These are phyloP conservation scores for Wickerhamomyces hampshirensis DNA, from an alignment of 805 yeast species.

Conservation along the genomic window DNA sequence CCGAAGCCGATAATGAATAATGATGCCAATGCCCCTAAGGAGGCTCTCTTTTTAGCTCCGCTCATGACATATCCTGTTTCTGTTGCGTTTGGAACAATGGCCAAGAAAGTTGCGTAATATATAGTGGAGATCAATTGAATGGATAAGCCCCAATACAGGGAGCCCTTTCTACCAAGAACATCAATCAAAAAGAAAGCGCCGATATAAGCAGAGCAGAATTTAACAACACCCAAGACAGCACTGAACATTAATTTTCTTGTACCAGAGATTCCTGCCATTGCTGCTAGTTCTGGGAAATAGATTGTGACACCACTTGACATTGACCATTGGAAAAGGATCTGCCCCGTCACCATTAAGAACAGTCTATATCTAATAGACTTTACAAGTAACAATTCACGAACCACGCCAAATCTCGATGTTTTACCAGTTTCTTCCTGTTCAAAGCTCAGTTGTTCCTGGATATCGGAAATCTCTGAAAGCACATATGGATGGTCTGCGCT, in stretches of 20 bases:
- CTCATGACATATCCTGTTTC: constrained; percentile 27
- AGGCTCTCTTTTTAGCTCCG: constrained; percentile 31
- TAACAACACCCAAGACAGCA: constrained; percentile 49
- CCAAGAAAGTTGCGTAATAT: constrained; percentile 43
- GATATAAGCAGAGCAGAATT: constrained; percentile 42
- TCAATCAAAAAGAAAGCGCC: constrained; percentile 52
- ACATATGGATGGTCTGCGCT: constrained; percentile 45
- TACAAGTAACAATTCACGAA: constrained; percentile 33
- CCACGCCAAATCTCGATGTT: constrained; percentile 19
- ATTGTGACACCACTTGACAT: constrained; percentile 54
- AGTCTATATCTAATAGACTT: constrained; percentile 43
- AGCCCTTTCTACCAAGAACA: constrained; percentile 45
- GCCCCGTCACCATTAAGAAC: constrained; percentile 36
- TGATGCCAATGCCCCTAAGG: constrained; percentile 46
- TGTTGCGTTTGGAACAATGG: constrained; percentile 40
- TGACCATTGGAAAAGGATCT: constrained; percentile 54
- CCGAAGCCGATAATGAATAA: constrained; percentile 47
- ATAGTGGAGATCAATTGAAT: constrained; percentile 39
- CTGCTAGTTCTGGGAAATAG: constrained; percentile 50
- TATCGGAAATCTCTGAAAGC: constrained; percentile 45
- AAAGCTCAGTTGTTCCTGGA: constrained; percentile 40
- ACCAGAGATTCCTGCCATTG: constrained; percentile 41
- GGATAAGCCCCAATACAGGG: constrained; percentile 44
- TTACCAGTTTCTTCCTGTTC: constrained; percentile 30
- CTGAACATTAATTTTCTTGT: constrained; percentile 40